These are phyloP conservation scores for Dactylellina haptotyla DNA, from an alignment of 2,329 filamentous ascomycete genomes.

Conservation along the genomic window DNA sequence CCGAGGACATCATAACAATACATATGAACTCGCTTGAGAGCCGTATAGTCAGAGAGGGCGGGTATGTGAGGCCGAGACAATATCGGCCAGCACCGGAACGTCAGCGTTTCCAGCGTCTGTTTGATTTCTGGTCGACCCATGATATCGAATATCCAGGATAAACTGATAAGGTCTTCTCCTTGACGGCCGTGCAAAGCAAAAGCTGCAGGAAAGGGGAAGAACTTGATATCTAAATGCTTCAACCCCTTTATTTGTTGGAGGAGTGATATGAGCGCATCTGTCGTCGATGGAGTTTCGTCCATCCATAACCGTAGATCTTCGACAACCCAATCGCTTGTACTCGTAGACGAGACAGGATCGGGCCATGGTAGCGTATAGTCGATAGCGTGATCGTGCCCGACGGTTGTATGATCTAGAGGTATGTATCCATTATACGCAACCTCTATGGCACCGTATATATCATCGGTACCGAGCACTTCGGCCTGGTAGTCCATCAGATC, in stretches of 20 bases:
- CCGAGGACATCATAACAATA: constrained; percentile 8
- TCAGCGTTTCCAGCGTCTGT: constrained; percentile 6
- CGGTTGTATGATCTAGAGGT: background rate
- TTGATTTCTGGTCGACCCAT: background rate
- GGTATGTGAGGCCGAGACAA: background rate
- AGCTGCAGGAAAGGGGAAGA: background rate
- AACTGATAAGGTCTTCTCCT: background rate
- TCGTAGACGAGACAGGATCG: background rate
- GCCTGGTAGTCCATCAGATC: background rate
- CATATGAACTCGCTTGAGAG: constrained; percentile 14
- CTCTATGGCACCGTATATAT: background rate
- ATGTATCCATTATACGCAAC: constrained; percentile 13
- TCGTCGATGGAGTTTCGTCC: background rate
- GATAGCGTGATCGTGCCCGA: background rate
- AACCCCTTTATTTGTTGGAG: background rate
- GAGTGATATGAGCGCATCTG: background rate
- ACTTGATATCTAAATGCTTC: background rate
- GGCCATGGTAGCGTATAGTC: background rate
- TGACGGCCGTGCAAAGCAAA: no score
- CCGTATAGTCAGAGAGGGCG: background rate
- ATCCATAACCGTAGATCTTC: constrained; percentile 11
- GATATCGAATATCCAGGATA: background rate
- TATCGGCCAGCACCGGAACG: background rate
- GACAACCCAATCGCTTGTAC: background rate
- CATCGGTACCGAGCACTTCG: background rate